Evolutionary conservation across 1,284 basidiomycete genomes (phyloP).

Genomic region (Tetrapyrgos nigripes): DNA sequence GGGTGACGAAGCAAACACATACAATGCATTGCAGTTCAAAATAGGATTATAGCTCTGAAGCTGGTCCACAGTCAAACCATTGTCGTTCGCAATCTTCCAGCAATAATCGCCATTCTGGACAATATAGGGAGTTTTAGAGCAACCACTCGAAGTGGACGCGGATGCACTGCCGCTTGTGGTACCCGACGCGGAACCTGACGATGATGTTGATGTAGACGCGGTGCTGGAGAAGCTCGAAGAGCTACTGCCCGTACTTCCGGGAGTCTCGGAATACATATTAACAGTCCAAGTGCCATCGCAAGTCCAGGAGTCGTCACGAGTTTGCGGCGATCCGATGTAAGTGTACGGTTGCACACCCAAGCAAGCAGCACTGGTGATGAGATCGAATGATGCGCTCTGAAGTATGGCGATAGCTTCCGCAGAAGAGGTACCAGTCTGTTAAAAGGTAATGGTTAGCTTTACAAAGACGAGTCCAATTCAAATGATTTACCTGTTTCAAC

Average conservation of each 20-base stretch:
- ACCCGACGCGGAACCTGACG: too few relatives aligned
- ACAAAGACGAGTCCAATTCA: too few relatives aligned
- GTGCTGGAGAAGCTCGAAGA: too few relatives aligned
- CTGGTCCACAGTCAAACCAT: background rate
- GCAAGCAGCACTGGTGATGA: background rate
- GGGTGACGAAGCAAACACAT: background rate
- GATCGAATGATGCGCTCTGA: background rate
- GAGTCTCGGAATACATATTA: background rate
- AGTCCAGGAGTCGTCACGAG: background rate
- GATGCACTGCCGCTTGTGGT: too few relatives aligned
- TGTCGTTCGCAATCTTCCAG: background rate
- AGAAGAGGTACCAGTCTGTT: background rate
- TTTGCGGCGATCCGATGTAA: background rate
- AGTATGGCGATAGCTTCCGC: background rate
- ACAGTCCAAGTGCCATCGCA: background rate
- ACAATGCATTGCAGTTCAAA: background rate
- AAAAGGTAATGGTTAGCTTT: background rate
- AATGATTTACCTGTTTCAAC: background rate
- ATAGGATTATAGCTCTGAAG: background rate
- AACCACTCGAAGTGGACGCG: background rate
- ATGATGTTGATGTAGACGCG: too few relatives aligned
- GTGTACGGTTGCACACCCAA: background rate
- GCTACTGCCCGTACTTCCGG: background rate
- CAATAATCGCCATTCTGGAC: background rate
- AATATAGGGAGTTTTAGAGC: background rate